Evolutionary conservation across 768 basidiomycete species (phyloP).

Genomic region (Chalciporus piperatus): DNA sequence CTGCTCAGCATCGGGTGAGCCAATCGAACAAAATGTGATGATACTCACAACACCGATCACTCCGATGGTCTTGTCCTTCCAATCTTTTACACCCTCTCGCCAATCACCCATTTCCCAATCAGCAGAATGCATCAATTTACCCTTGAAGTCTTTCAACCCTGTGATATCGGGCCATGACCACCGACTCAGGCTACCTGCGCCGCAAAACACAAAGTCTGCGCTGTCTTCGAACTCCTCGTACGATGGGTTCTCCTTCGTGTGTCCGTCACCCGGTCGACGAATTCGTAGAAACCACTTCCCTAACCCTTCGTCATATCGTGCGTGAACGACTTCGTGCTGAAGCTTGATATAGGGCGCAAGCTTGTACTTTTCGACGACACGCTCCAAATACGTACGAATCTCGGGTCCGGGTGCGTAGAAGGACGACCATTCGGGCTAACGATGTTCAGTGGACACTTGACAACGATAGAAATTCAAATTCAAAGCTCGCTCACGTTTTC

Average conservation of each 20-base stretch:
- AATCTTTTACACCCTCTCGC: conserved; percentile 45
- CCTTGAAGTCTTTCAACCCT: conserved; percentile 55
- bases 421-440: conserved; percentile 55
- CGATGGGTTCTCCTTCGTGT: conserved; percentile 15
- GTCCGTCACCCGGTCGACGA: conserved; percentile 27
- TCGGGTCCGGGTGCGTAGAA: conserved; percentile 61
- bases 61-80: conserved; percentile 52
- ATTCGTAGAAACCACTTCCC: conserved; percentile 59
- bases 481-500: conserved; percentile 37
- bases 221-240: conserved; percentile 50
- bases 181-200: conserved; percentile 49
- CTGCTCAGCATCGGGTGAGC: too few relatives aligned
- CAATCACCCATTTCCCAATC: conserved; percentile 50
- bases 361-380: conserved; percentile 55
- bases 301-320: conserved; percentile 45
- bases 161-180: conserved; percentile 70
- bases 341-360: conserved; percentile 53
- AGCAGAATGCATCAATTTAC: conserved; percentile 62
- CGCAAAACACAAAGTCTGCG: conserved; percentile 56
- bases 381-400: conserved; percentile 53
- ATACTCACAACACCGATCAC: conserved; percentile 50
- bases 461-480: background rate
- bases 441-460: background rate
- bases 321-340: conserved; percentile 50
- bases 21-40: too few relatives aligned